Base-by-base conservation (phyloP, 106 monocot genomes). In the Alisma plantagoaquatica region DNA sequence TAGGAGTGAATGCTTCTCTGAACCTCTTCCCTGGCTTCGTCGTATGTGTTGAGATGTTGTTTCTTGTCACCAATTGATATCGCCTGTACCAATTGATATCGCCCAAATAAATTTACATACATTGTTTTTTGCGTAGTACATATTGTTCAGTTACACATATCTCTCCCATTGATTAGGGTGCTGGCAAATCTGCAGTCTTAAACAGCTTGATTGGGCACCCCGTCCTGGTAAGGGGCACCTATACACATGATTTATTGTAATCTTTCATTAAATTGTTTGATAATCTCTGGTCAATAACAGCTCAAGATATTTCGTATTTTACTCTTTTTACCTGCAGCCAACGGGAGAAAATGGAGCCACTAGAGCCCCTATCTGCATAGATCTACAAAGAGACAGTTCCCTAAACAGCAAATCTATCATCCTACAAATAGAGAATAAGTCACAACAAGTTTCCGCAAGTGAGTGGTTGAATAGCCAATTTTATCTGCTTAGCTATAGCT, bases 371-470 rank as follows among this genome's bases (percentile, higher is more conserved):
- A 94, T 94, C 24, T 75, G 74, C 50, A 67, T 94, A 43, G 94
- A 88, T 60, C 46, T 94, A 45, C 52, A 64, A 7, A 72, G 87
- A 30, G 94, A 94, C 46, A 29, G 44, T 28, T 80, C 84, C 8
- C 59, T 94, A 16, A 88, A 58, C 57, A 84, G 80, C 54, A 94
- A 73, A 72, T 77, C 80, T 10, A 88, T 94, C 31, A 61, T 94
- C 7, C 54, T 94, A 65, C 83, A 88, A 49, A 83, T 94, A 23
- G 94, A 94, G 38, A 94, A 60, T 56, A 87, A 94, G 61, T 80
- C 94, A 1, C 94, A 94, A 73, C 94, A 88, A 67, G 94, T 88
- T 83, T 84, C 87, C 49, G 94, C 87, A 49, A 94, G 94, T 94
- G 49, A 78, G 87, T 28, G 59, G 23, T 50, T n/a, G n/a, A n/a